A percentile compares a stretch with the other conserved stretches of the same genome.
Conservation (phyloP, 2,329 filamentous ascomycete genomes). For the Colletotrichum sp. region DNA sequence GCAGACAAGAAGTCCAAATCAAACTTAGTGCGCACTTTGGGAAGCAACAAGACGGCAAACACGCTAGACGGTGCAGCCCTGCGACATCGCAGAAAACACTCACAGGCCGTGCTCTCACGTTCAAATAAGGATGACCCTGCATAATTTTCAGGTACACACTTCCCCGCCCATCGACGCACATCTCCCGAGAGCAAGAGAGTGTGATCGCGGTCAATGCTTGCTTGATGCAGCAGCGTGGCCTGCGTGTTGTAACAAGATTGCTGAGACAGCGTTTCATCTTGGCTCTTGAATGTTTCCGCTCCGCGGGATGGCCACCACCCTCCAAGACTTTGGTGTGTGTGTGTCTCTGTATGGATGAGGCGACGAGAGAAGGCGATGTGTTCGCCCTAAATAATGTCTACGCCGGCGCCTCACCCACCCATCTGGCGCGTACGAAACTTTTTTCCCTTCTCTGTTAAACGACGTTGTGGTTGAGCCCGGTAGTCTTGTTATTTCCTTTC, state of each 20-base stretch:
- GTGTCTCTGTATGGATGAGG: background rate
- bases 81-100: background rate
- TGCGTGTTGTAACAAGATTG: slow-evolving; percentile 12
- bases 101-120: background rate
- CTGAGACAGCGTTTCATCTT: slow-evolving; percentile 19
- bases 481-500: slow-evolving; percentile 23
- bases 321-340: background rate
- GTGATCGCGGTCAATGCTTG: slow-evolving; percentile 13
- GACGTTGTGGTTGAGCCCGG: slow-evolving; percentile 3
- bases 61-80: background rate
- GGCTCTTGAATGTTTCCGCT: slow-evolving; percentile 11
- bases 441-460: slow-evolving; percentile 6
- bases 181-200: background rate
- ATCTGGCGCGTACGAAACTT: background rate
- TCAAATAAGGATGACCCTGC: background rate
- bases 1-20: background rate
- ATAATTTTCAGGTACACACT: background rate
- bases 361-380: background rate
- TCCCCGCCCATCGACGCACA: background rate
- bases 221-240: slow-evolving; percentile 7
- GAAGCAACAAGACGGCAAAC: background rate
- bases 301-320: background rate
- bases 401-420: background rate
- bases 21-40: background rate
- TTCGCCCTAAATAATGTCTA: slow-evolving; percentile 6